phyloP scores from a whole-genome alignment of 345 rosid species.

The Populus davidiana region DNA sequence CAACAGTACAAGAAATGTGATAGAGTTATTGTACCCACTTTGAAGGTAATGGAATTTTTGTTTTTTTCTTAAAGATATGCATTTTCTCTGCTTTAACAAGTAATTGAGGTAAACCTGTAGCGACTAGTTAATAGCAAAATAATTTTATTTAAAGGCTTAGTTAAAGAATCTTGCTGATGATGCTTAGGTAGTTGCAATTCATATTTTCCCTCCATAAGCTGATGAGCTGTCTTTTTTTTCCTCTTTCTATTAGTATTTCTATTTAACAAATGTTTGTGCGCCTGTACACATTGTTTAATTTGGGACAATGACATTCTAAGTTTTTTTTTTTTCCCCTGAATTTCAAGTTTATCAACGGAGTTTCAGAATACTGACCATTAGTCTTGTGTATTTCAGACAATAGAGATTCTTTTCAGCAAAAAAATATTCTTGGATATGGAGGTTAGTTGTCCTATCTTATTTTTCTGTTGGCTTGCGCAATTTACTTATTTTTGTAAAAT shows the following conservation, averaged over 20 bases:
- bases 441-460: slow-evolving; percentile 44
- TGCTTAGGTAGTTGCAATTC: no score
- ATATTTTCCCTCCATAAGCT: no score
- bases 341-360: not conserved
- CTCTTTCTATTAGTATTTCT: not conserved
- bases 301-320: no score
- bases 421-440: slow-evolving; percentile 61
- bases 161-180: not conserved
- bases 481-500: not conserved
- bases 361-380: not conserved
- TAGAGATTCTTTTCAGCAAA: slow-evolving; percentile 66
- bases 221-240: no score
- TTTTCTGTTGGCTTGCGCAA: not conserved
- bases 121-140: not conserved
- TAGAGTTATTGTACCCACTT: slow-evolving; percentile 74
- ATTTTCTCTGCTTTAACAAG: not conserved
- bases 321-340: not conserved
- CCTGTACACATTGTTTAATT: not conserved
- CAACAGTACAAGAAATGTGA: slow-evolving; percentile 68
- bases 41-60: slow-evolving; percentile 51
- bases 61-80: not conserved
- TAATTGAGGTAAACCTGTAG: not conserved
- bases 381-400: slow-evolving; percentile 53
- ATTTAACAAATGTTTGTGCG: not conserved
- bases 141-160: not conserved